phyloP scores from a whole-genome alignment of 2,329 filamentous ascomycete genomes.

The Xylaria polymorpha region DNA sequence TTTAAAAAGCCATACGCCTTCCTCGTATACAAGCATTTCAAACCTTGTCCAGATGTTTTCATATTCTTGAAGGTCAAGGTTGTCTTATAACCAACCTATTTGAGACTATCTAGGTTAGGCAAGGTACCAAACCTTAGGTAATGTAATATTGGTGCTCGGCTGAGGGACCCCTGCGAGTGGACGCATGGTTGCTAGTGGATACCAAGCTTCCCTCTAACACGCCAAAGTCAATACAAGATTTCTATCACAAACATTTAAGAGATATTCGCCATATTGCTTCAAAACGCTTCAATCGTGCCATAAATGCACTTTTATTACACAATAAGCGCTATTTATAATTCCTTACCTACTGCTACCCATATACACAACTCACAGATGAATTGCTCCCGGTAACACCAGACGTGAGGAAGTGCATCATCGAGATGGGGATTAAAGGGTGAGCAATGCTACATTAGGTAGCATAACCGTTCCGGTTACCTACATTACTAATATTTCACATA shows the following conservation, averaged over 20 bases:
- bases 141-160: background rate
- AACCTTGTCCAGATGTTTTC: too few species aligned
- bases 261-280: conserved; percentile 3
- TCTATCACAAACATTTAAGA: background rate
- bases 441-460: conserved; percentile 19
- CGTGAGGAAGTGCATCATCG: conserved; percentile 31
- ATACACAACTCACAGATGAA: conserved; percentile 20
- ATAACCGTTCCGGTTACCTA: background rate
- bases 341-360: background rate
- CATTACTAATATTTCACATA: conserved; percentile 52
- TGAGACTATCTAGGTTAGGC: too few species aligned
- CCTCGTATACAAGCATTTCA: too few species aligned
- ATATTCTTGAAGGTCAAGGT: too few species aligned
- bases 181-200: conserved; percentile 47
- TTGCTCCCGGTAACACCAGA: conserved; percentile 25
- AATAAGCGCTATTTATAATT: background rate
- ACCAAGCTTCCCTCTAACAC: conserved; percentile 35
- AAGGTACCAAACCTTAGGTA: background rate
- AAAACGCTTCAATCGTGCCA: conserved; percentile 5
- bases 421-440: conserved; percentile 76
- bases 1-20: too few species aligned
- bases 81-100: too few species aligned
- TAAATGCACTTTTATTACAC: background rate
- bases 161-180: conserved; percentile 19
- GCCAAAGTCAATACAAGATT: conserved; percentile 46